These are phyloP conservation scores for Anisodus tanguticus DNA, from an alignment of 257 asterid genomes.

Conservation along the genomic window DNA sequence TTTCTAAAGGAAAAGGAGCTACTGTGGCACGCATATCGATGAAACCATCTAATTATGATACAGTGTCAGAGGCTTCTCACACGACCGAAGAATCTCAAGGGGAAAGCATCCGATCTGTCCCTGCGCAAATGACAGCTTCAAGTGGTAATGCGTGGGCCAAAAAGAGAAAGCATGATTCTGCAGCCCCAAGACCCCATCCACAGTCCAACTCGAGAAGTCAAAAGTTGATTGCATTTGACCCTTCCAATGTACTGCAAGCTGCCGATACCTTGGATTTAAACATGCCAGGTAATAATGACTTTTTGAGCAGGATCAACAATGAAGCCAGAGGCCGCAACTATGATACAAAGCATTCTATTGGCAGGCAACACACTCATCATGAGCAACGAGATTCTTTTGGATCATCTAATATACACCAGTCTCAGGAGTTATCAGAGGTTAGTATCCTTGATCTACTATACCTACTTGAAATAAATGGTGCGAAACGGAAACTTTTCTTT, in stretches of 20 bases:
- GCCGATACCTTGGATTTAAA: slow-evolving; percentile 40
- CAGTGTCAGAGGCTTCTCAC: slow-evolving; percentile 78
- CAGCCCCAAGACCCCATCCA: slow-evolving; percentile 50
- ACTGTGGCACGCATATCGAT: slow-evolving; percentile 47
- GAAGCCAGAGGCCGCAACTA: not conserved
- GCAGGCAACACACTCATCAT: slow-evolving; percentile 6
- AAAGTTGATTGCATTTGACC: slow-evolving; percentile 34
- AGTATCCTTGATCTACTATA: slow-evolving; percentile 13
- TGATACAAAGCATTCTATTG: not conserved
- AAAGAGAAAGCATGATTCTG: slow-evolving; percentile 50
- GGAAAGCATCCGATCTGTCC: slow-evolving; percentile 62
- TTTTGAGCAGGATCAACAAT: slow-evolving; percentile 25
- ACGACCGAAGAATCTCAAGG: slow-evolving; percentile 58
- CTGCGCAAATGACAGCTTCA: slow-evolving; percentile 54
- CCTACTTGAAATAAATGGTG: not conserved
- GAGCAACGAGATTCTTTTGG: slow-evolving; percentile 5
- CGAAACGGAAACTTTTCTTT: not conserved
- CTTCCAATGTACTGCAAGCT: slow-evolving; percentile 34
- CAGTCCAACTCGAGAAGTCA: slow-evolving; percentile 46
- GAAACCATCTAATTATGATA: slow-evolving; percentile 54
- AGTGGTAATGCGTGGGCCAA: slow-evolving; percentile 58
- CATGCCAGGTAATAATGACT: slow-evolving; percentile 39
- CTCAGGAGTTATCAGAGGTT: slow-evolving; percentile 24
- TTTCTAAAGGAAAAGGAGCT: slow-evolving; percentile 52
- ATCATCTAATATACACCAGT: slow-evolving; percentile 16